These are phyloP conservation scores for Blastobotrys ciferrii DNA, from an alignment of 1,139 yeast species.

Conservation along the genomic window DNA sequence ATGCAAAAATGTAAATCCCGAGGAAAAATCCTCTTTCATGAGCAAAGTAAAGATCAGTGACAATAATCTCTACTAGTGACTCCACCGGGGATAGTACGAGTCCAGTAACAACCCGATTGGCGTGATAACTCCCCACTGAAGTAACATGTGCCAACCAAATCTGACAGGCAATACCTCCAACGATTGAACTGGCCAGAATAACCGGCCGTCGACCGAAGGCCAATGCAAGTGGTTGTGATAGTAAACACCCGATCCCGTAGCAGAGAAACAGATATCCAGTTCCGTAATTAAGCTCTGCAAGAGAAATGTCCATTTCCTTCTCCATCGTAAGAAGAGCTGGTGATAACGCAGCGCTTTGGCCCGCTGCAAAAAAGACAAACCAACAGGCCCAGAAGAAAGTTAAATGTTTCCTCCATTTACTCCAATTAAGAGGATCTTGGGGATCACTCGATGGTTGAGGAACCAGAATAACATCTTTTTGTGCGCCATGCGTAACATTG, in stretches of 20 bases:
- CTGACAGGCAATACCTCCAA: conserved; percentile 29
- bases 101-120: conserved; percentile 45
- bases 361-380: conserved; percentile 47
- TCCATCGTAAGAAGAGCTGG: conserved; percentile 45
- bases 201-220: conserved; percentile 56
- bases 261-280: conserved; percentile 50
- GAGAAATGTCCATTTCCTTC: conserved; percentile 39
- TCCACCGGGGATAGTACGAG: conserved; percentile 55
- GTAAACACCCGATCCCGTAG: conserved; percentile 49
- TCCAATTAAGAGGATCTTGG: conserved; percentile 51
- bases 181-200: conserved; percentile 36
- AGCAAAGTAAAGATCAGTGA: conserved; percentile 50
- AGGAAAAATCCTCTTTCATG: conserved; percentile 77
- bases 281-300: conserved; percentile 47
- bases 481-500: conserved; percentile 27
- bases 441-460: conserved; percentile 50
- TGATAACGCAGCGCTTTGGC: conserved; percentile 48
- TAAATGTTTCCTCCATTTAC: conserved; percentile 37
- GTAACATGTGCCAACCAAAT: conserved; percentile 33
- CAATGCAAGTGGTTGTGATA: conserved; percentile 52
- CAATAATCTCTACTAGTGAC: conserved; percentile 49
- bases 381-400: conserved; percentile 32
- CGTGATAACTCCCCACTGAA: conserved; percentile 37
- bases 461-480: conserved; percentile 40
- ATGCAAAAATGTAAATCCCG: conserved; percentile 72